Evolutionary conservation across 2,329 filamentous ascomycete species (phyloP).

Genomic region (Elsinoe arachidis): DNA sequence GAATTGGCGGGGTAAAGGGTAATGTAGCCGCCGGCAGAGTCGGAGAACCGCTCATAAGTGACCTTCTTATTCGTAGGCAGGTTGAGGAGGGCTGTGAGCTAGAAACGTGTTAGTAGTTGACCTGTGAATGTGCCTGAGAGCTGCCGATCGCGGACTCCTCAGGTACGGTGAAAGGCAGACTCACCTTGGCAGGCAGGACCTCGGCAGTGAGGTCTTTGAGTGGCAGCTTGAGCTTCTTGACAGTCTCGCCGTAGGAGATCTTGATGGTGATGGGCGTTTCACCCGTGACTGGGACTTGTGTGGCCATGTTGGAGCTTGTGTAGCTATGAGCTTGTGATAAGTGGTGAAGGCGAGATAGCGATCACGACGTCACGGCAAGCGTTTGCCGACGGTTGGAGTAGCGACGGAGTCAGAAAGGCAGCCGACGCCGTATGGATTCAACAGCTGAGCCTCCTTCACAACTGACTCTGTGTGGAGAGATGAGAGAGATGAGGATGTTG

Average conservation of each 20-base stretch:
- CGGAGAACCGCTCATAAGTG: slow-evolving; percentile 86
- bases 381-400: slow-evolving; percentile 3
- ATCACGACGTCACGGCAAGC: neutral
- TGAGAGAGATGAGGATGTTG: neutral
- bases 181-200: slow-evolving; percentile 74
- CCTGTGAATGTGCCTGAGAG: slow-evolving; percentile 20
- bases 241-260: slow-evolving; percentile 64
- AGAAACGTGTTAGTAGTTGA: slow-evolving; percentile 16
- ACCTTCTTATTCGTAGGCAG: slow-evolving; percentile 55
- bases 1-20: slow-evolving; percentile 67
- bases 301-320: slow-evolving; percentile 29
- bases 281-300: slow-evolving; percentile 43
- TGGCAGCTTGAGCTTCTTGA: slow-evolving; percentile 80
- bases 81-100: slow-evolving; percentile 63
- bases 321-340: neutral
- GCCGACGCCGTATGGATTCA: neutral
- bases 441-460: neutral
- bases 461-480: neutral
- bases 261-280: slow-evolving; percentile 80
- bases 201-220: slow-evolving; percentile 71
- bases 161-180: slow-evolving; percentile 29
- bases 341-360: neutral
- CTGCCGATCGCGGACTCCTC: neutral
- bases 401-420: neutral
- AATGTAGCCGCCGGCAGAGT: slow-evolving; percentile 76